Percentiles rank a stretch among this genome's conserved stretches.
Conservation (phyloP, 495 filamentous ascomycete species). For the Podospora comata region DNA sequence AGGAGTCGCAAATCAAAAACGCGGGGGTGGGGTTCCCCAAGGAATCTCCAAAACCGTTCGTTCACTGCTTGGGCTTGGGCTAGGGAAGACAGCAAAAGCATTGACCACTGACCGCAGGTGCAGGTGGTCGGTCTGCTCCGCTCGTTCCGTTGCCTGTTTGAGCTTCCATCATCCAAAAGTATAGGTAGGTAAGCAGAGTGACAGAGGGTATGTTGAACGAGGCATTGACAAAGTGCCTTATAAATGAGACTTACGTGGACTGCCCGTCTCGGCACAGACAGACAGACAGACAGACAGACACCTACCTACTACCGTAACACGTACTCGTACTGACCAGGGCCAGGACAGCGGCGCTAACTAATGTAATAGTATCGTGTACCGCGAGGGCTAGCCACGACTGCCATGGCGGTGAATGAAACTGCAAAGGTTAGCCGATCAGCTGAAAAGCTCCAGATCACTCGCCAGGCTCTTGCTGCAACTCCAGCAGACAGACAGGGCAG, state of each 20-base stretch:
- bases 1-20: constrained; percentile 18
- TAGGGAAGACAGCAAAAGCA: background rate
- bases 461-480: background rate
- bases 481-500: background rate
- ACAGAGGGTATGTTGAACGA: background rate
- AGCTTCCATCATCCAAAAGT: background rate
- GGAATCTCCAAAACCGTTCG: constrained; percentile 13
- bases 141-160: constrained; percentile 13
- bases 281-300: no score
- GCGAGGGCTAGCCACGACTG: background rate
- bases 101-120: background rate
- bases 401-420: background rate
- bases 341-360: background rate
- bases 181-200: background rate
- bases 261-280: background rate
- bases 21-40: constrained; percentile 25
- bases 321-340: background rate
- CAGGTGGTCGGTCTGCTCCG: background rate
- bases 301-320: background rate
- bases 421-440: constrained; percentile 9
- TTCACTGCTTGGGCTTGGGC: constrained; percentile 8
- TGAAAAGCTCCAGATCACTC: background rate
- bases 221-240: constrained; percentile 9
- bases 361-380: background rate
- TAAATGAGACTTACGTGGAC: constrained; percentile 12